Evolutionary conservation across 441 rosid genomes (phyloP).

Genomic region (Euphorbia celastroides): DNA sequence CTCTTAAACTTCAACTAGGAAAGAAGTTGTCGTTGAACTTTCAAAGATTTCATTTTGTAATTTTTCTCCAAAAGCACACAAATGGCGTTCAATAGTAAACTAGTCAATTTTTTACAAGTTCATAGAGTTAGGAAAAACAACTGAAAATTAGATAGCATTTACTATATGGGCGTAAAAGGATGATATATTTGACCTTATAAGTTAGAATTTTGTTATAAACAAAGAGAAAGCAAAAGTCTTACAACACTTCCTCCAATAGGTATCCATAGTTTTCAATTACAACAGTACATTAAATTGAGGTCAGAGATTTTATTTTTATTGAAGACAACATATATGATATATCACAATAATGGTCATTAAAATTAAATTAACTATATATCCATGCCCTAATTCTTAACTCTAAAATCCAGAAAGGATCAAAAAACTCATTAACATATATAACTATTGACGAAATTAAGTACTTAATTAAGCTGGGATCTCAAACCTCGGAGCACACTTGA

Average conservation of each 20-base stretch:
- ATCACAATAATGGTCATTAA: background rate
- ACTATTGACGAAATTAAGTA: background rate
- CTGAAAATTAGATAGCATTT: too few relatives aligned
- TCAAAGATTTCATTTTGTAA: too few relatives aligned
- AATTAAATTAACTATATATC: background rate
- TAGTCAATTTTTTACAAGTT: too few relatives aligned
- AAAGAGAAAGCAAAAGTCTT: constrained; percentile 6
- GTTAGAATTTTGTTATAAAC: constrained; percentile 9
- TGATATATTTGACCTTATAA: too few relatives aligned
- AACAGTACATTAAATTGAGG: background rate
- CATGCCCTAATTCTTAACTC: constrained; percentile 11
- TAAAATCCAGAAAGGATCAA: constrained; percentile 40
- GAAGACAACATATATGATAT: background rate
- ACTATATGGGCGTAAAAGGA: too few relatives aligned
- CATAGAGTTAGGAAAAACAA: too few relatives aligned
- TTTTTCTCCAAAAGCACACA: too few relatives aligned
- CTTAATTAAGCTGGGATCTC: constrained; percentile 50
- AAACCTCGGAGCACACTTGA: constrained; percentile 66
- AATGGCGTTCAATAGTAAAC: too few relatives aligned
- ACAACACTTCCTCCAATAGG: constrained; percentile 24
- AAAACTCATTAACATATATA: constrained; percentile 16
- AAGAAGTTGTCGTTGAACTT: too few relatives aligned
- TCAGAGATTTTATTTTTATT: background rate
- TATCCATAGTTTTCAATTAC: constrained; percentile 30
- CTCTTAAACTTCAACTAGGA: too few relatives aligned